Percentiles rank a stretch among this genome's conserved stretches.
These are phyloP conservation scores for Epichloe glyceriae DNA, from an alignment of 2,329 filamentous ascomycete species.

Conservation along the genomic window DNA sequence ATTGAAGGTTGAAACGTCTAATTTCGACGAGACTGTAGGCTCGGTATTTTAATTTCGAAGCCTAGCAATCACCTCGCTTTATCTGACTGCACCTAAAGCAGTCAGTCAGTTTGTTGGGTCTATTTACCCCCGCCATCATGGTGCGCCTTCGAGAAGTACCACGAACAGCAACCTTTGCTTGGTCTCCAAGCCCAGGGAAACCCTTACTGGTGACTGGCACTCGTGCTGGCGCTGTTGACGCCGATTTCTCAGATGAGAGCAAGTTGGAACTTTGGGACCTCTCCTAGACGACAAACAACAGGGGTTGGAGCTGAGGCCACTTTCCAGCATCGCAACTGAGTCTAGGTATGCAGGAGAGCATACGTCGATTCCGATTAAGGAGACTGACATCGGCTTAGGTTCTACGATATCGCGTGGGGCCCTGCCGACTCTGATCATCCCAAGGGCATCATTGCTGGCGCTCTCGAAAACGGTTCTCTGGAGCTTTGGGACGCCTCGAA, in stretches of 20 bases:
- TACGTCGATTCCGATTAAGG: not conserved
- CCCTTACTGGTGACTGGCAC: slow-evolving; percentile 89
- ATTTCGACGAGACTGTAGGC: slow-evolving; percentile 1
- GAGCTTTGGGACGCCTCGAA: slow-evolving; percentile 84
- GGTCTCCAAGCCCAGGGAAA: slow-evolving; percentile 69
- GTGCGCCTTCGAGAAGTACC: slow-evolving; percentile 93
- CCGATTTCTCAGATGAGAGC: slow-evolving; percentile 94
- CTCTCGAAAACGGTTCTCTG: slow-evolving; percentile 84
- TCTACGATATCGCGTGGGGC: slow-evolving; percentile 95
- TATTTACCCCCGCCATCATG: slow-evolving; percentile 43
- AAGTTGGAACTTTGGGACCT: slow-evolving; percentile 96
- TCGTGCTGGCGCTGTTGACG: slow-evolving; percentile 85
- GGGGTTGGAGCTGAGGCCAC: slow-evolving; percentile 71
- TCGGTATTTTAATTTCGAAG: not conserved
- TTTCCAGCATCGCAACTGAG: slow-evolving; percentile 74
- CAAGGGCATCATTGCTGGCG: slow-evolving; percentile 84
- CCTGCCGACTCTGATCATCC: slow-evolving; percentile 66
- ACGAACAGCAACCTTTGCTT: slow-evolving; percentile 92
- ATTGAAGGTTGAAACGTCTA: not conserved
- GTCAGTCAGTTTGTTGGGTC: slow-evolving; percentile 10
- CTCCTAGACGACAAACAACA: slow-evolving; percentile 64
- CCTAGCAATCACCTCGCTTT: not conserved
- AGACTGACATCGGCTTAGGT: slow-evolving; percentile 39
- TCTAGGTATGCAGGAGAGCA: slow-evolving; percentile 51
- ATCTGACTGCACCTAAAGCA: slow-evolving; percentile 8